Conservation (phyloP, 306 rosid species). For the Medicago ruthenica region DNA sequence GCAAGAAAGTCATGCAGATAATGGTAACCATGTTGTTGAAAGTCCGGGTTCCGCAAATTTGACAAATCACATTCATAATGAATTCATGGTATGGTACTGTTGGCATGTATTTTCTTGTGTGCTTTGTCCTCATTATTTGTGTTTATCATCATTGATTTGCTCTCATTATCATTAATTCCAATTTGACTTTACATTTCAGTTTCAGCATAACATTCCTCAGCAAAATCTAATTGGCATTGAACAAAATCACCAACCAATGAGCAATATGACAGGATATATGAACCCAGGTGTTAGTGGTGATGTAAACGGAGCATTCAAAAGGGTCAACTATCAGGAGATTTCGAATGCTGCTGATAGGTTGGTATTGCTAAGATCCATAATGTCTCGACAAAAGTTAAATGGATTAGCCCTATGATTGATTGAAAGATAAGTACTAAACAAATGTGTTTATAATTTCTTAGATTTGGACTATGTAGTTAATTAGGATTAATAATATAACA, state of each 20-base stretch:
- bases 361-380: conserved; percentile 6
- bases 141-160: conserved; percentile 15
- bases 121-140: conserved; percentile 15
- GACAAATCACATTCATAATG: conserved; percentile 54
- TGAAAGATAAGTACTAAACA: not conserved
- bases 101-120: conserved; percentile 48
- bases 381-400: not conserved
- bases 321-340: conserved; percentile 45
- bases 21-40: conserved; percentile 61
- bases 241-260: conserved; percentile 48
- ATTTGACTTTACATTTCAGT: conserved; percentile 46
- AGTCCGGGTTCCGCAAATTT: conserved; percentile 51
- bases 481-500: not conserved
- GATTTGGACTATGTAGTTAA: not conserved
- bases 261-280: conserved; percentile 45
- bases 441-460: not conserved
- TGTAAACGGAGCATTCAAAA: conserved; percentile 38
- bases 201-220: conserved; percentile 51
- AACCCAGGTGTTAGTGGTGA: conserved; percentile 50
- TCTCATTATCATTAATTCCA: conserved; percentile 22
- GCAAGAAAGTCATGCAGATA: conserved; percentile 52
- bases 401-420: not conserved
- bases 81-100: conserved; percentile 72
- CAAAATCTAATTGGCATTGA: conserved; percentile 48
- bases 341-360: conserved; percentile 52